A percentile compares a stretch with the other conserved stretches of the same genome.
These are phyloP conservation scores for Ganoderma sinense DNA, from an alignment of 1,284 basidiomycete genomes.

Conservation along the genomic window DNA sequence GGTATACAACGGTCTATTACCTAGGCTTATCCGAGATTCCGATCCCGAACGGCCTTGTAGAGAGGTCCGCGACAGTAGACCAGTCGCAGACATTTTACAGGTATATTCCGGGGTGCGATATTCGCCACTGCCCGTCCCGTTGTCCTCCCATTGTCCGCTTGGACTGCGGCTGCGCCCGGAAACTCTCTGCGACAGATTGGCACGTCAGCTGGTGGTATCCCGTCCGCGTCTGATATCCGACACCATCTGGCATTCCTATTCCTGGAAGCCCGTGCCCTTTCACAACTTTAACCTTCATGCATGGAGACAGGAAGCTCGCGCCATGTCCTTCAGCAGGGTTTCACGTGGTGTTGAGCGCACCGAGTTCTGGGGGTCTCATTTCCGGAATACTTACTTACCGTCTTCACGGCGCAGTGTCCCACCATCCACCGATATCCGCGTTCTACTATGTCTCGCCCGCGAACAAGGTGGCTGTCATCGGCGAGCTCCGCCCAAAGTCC, in stretches of 20 bases:
- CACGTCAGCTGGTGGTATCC: not conserved
- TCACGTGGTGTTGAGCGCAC: too few relatives aligned
- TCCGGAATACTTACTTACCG: not conserved
- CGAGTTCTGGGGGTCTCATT: too few relatives aligned
- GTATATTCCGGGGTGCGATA: too few relatives aligned
- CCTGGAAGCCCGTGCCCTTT: not conserved
- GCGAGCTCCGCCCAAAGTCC: constrained; percentile 95
- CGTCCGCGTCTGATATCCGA: not conserved
- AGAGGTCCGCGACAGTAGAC: too few relatives aligned
- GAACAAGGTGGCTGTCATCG: constrained; percentile 85
- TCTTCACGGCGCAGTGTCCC: constrained; percentile 68
- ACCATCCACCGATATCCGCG: constrained; percentile 95
- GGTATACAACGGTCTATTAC: too few relatives aligned
- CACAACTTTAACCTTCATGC: not conserved
- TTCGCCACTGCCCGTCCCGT: too few relatives aligned
- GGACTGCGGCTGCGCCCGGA: not conserved
- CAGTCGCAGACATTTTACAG: too few relatives aligned
- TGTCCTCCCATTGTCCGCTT: not conserved
- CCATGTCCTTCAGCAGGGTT: not conserved
- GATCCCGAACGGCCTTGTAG: too few relatives aligned
- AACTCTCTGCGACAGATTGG: not conserved
- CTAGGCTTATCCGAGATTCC: too few relatives aligned
- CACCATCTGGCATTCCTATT: not conserved
- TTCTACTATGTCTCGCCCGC: constrained; percentile 98
- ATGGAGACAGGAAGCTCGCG: not conserved